A percentile compares a stretch with the other conserved stretches of the same genome.
phyloP scores from a whole-genome alignment of 495 filamentous ascomycete genomes.

The Hyaloscypha variabilis region DNA sequence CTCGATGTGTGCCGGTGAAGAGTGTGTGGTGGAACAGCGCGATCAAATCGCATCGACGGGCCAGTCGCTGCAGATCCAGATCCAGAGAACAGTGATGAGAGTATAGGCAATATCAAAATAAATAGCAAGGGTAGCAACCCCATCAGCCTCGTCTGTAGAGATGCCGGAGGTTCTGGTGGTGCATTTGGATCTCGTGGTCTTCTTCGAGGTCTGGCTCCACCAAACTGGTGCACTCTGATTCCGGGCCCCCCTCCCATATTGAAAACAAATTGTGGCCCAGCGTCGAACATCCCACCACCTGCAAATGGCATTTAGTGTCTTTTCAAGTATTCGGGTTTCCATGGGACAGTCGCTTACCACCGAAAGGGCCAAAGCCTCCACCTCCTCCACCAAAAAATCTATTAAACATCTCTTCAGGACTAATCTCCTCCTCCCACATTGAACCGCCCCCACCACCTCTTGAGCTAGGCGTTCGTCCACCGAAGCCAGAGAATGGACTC shows the following conservation, averaged over 20 bases:
- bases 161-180: conserved; percentile 51
- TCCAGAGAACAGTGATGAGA: conserved; percentile 78
- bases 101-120: conserved; percentile 84
- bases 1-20: conserved; percentile 68
- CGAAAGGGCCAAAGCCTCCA: conserved; percentile 64
- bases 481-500: conserved; percentile 75
- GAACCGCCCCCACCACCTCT: conserved; percentile 51
- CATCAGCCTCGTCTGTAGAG: conserved; percentile 56
- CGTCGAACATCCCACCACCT: conserved; percentile 61
- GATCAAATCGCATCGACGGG: conserved; percentile 73
- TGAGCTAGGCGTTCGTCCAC: conserved; percentile 45
- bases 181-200: conserved; percentile 68
- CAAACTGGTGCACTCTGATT: conserved; percentile 86
- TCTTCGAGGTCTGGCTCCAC: conserved; percentile 65
- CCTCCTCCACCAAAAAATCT: conserved; percentile 88
- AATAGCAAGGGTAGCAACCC: conserved; percentile 82
- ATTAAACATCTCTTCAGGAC: conserved; percentile 94
- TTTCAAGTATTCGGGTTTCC: not conserved
- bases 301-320: conserved; percentile 1
- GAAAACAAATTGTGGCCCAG: conserved; percentile 86
- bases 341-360: conserved; percentile 34
- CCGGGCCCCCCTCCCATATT: conserved; percentile 84
- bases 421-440: conserved; percentile 89
- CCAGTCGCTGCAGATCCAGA: conserved; percentile 53
- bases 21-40: conserved; percentile 67